Conservation (phyloP, 768 basidiomycete genomes). For the Chlorophyllum brunneum region DNA sequence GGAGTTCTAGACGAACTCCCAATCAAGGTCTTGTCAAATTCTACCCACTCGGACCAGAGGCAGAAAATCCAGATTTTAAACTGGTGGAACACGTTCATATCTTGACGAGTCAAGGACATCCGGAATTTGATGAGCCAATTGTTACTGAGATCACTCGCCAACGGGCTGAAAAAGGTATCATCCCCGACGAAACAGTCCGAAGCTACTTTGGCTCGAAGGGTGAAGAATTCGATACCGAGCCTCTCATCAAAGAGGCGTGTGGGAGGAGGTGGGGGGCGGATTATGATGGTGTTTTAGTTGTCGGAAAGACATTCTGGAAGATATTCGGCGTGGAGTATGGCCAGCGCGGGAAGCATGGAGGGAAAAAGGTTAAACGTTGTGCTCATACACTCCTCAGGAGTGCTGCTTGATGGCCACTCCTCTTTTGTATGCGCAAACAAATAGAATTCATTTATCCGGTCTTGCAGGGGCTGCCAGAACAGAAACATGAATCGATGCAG, state of each 20-base stretch:
- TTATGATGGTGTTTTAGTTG: slow-evolving; percentile 42
- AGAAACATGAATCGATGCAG: too few species aligned
- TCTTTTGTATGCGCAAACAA: background rate
- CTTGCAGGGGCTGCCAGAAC: too few species aligned
- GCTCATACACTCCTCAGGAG: background rate
- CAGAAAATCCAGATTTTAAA: background rate
- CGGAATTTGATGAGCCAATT: slow-evolving; percentile 73
- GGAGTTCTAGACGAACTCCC: slow-evolving; percentile 46
- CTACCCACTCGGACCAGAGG: slow-evolving; percentile 11
- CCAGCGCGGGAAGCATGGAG: too few species aligned
- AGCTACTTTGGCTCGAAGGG: background rate
- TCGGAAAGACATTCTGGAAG: slow-evolving; percentile 42
- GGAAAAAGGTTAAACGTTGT: too few species aligned
- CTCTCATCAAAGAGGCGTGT: background rate
- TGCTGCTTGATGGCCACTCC: background rate
- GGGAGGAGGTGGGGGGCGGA: slow-evolving; percentile 26
- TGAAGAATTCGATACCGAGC: background rate
- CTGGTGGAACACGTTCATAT: slow-evolving; percentile 54
- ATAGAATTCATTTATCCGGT: too few species aligned
- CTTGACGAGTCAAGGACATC: slow-evolving; percentile 85
- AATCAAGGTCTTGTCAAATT: slow-evolving; percentile 76
- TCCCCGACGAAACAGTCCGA: background rate
- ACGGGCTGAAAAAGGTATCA: slow-evolving; percentile 38
- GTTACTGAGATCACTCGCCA: slow-evolving; percentile 37
- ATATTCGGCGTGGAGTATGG: slow-evolving; percentile 32